Percentiles rank a stretch among this genome's conserved stretches.
Evolutionary conservation across 768 basidiomycete species (phyloP).

Genomic region (Fomitopsis serialis): DNA sequence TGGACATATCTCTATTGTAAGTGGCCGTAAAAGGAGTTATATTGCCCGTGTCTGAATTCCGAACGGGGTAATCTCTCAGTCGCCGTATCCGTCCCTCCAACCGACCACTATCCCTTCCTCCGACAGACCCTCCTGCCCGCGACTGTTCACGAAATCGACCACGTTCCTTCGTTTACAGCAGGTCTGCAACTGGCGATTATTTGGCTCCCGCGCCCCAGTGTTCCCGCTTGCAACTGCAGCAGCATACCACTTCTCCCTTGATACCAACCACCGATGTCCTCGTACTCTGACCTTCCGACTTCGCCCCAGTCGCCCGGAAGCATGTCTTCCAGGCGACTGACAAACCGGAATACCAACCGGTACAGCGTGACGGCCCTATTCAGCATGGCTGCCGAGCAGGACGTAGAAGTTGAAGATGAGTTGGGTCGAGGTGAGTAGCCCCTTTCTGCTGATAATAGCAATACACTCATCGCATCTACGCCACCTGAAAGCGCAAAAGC

Average conservation of each 20-base stretch:
- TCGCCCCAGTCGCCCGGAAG: conserved; percentile 49
- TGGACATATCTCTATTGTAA: no score
- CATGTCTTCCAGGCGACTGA: conserved; percentile 69
- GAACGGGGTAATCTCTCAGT: no score
- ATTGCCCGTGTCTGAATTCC: no score
- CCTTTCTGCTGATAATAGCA: background rate
- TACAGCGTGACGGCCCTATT: conserved; percentile 95
- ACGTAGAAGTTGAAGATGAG: conserved; percentile 96
- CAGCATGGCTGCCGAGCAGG: conserved; percentile 98
- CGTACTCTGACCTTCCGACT: conserved; percentile 21
- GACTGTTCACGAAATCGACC: conserved; percentile 5
- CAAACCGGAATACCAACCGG: conserved; percentile 92
- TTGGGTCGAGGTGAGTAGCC: conserved; percentile 74
- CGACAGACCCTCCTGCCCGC: background rate
- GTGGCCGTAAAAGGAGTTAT: no score
- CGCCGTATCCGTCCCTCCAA: background rate
- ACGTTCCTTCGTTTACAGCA: conserved; percentile 12
- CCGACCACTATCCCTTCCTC: background rate
- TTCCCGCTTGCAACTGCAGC: conserved; percentile 7
- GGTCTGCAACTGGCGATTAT: conserved; percentile 15
- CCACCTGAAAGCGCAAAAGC: conserved; percentile 77
- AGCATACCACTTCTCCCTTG: conserved; percentile 6
- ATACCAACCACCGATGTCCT: conserved; percentile 19
- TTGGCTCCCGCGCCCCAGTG: conserved; percentile 7
- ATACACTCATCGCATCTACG: background rate